phyloP scores from a whole-genome alignment of 2,329 filamentous ascomycete genomes.

The Hymenoscyphus salicellus region DNA sequence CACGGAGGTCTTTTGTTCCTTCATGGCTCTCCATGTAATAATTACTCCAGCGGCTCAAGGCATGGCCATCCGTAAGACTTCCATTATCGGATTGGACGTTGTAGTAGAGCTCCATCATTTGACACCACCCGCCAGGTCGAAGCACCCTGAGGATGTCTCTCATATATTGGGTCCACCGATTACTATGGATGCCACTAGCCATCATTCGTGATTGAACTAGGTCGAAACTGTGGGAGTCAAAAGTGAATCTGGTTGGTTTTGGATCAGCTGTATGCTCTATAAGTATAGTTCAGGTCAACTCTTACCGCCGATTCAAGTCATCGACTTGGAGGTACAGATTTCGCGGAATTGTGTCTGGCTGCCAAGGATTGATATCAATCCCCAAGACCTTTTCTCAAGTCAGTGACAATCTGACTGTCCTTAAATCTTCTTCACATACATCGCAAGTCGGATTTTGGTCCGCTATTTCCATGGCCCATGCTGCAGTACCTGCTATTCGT shows the following conservation, averaged over 20 bases:
- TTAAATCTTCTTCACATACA: conserved; percentile 44
- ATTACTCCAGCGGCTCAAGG: conserved; percentile 65
- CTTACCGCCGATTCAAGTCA: conserved; percentile 64
- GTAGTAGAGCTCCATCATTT: conserved; percentile 84
- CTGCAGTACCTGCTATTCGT: not conserved
- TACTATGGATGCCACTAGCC: conserved; percentile 30
- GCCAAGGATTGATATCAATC: conserved; percentile 69
- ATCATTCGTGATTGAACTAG: conserved; percentile 63
- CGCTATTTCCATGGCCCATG: conserved; percentile 69
- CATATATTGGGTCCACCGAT: conserved; percentile 73
- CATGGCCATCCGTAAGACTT: conserved; percentile 65
- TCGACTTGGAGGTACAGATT: conserved; percentile 73
- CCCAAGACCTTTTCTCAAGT: conserved; percentile 57
- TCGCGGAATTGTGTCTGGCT: conserved; percentile 59
- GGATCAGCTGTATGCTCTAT: conserved; percentile 4
- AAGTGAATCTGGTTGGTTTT: conserved; percentile 54
- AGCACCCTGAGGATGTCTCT: conserved; percentile 70
- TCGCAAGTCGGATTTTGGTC: conserved; percentile 61
- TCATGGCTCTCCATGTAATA: conserved; percentile 61
- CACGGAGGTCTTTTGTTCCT: conserved; percentile 63
- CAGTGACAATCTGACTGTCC: not conserved
- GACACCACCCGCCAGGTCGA: conserved; percentile 76
- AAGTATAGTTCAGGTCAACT: not conserved
- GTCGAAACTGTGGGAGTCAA: conserved; percentile 70
- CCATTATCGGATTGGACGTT: conserved; percentile 85